Base-by-base conservation (phyloP, 192 early-diverging fungal species). In the Helicostylum pulchrum region DNA sequence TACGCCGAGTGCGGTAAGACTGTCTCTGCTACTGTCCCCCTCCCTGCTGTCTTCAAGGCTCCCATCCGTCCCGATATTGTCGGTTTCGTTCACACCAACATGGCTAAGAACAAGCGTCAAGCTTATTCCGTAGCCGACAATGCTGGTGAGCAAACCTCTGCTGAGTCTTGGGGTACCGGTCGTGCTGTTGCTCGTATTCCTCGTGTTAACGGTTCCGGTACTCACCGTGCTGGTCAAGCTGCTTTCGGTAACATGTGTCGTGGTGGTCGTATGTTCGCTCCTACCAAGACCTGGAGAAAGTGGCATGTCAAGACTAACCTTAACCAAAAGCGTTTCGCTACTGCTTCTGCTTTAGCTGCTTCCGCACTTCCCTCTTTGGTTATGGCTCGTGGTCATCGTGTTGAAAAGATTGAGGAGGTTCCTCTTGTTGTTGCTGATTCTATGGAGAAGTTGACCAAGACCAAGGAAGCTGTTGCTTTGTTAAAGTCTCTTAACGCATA, bases 211-310 rank as follows among this genome's bases (percentile, higher is more conserved):
- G 97, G 95, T 74, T 83, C 88, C 55, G 97, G 97, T 83, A 99
- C 95, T 62, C 92, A 94, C 90, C 93, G 97, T 72, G 88, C 97
- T 69, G 97, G 97, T 69, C 97, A 99, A 77, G 95, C 94, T 69
- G 97, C 97, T 78, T 99, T 98, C 84, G 96, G 97, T 74, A 99
- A 99, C 89, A 97, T 98, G 97, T 97, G 95, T 84, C 93, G 96
- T 80, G 93, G 94, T 73, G 97, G 97, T 82, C 92, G 97, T 73
- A 99, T 99, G 97, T 99, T 99, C 75, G 96, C 97, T 65, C 97
- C 97, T 54, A 99, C 93, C 87, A 99, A 99, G 91, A 91, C 90
- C 82, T 98, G 94, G 94, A 86, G 95, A 81, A 97, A 96, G 88
- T 99, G 97, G 97, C 97, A 99, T 84, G 85, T 99, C 72, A 96